Conservation (phyloP, 805 yeast species). For the Nakazawaea holstii region DNA sequence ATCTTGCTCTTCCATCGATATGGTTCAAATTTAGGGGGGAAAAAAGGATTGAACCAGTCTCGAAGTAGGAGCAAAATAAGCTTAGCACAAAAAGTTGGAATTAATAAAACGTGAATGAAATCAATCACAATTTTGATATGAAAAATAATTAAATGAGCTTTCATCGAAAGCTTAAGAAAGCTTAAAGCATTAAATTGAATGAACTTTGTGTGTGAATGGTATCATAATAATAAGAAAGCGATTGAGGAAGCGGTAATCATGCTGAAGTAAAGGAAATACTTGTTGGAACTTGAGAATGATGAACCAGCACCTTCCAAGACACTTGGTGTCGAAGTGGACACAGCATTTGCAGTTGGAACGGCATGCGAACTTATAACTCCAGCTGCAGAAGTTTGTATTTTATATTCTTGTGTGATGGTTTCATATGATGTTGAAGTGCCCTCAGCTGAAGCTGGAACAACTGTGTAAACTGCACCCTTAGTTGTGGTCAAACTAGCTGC, state of each 20-base stretch:
- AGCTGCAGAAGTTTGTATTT: no score
- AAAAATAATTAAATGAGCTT: no score
- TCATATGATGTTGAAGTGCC: background rate
- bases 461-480: background rate
- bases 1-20: no score
- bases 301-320: slow-evolving; percentile 2
- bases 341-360: no score
- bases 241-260: background rate
- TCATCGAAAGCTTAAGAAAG: no score
- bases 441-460: background rate
- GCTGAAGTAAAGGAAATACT: background rate
- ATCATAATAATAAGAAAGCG: background rate
- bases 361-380: no score
- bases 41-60: no score
- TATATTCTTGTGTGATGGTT: background rate
- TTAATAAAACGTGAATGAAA: no score
- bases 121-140: no score
- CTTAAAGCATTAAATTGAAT: no score
- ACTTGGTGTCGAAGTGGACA: background rate
- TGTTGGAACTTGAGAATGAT: background rate
- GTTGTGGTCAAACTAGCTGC: slow-evolving; percentile 1
- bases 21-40: background rate
- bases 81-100: no score
- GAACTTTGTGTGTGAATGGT: background rate
- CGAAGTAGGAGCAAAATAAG: no score